Base-by-base conservation (phyloP, 2,329 filamentous ascomycete species). In the Fusarium sacchari region DNA sequence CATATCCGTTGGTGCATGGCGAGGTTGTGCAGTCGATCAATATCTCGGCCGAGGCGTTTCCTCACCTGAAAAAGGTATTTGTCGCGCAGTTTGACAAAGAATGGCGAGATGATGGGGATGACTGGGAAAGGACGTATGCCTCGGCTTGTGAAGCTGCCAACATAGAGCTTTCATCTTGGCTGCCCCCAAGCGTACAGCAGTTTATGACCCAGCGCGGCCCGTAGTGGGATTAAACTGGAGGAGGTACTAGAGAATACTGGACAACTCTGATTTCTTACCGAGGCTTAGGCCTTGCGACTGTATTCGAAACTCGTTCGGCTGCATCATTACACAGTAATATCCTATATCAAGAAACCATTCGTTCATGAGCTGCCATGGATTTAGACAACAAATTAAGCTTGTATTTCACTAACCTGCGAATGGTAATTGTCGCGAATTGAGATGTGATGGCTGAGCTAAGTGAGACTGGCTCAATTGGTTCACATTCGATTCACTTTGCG, bases 181-280 rank as follows among this genome's bases (percentile, higher is more conserved):
- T 60, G 24, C 62, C 64, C 22, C 49, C 1, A 26, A 26, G 18
- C 32, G 15, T 20, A 52, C 17, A 22, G 32, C 0, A 0, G 10
- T 11, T 52, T 3, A 15, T 3, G 12, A 13, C 5, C 6, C 2
- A 5, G 18, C 30, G 30, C 30, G 7, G 3, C 0, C 13, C 32
- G 20, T 7, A 37, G 37, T 1, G 24, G 34, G 14, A 18, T 15
- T n/a, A 4, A 36, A n/a, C 15, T 13, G 5, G 20, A 30, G 36
- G 36, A 18, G 14, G 7, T 55, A 4, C 6, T 18, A 2, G 3
- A 24, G 3, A 18, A 30, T 55, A 4, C 6, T 18, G 2, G 3
- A 24, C 4, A 13, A n/a, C 4, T 24, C 10, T 3, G 22, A 15
- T 7, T 18, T 30, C 3, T 10, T 18, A 6, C 26, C 7, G 15